These are phyloP conservation scores for Dothistroma septosporum DNA, from an alignment of 2,329 filamentous ascomycete species.

Conservation along the genomic window DNA sequence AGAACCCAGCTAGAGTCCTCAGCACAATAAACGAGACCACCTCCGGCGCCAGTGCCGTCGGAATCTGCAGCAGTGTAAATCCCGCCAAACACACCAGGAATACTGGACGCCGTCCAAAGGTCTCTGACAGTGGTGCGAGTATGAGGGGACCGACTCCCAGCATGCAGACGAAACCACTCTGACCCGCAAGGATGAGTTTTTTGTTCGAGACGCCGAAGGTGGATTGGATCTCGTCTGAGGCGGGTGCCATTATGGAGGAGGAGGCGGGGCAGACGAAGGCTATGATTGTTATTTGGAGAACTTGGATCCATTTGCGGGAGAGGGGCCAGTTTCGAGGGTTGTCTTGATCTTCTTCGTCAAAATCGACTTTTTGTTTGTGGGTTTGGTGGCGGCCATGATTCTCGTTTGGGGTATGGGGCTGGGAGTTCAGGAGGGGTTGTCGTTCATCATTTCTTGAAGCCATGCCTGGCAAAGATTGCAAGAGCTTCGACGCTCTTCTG, in stretches of 20 bases:
- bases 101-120: slow-evolving; percentile 43
- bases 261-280: slow-evolving; percentile 8
- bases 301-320: slow-evolving; percentile 3
- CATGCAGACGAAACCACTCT: slow-evolving; percentile 48
- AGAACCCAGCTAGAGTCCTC: slow-evolving; percentile 45
- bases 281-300: slow-evolving; percentile 6
- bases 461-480: not conserved
- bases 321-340: slow-evolving; percentile 7
- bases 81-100: slow-evolving; percentile 42
- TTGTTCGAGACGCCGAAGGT: slow-evolving; percentile 4
- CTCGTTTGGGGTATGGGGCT: not conserved
- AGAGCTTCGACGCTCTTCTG: not conserved
- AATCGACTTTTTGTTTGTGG: not conserved
- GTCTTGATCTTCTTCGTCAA: slow-evolving; percentile 2
- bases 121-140: slow-evolving; percentile 46
- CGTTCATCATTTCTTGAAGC: not conserved
- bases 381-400: not conserved
- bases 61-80: slow-evolving; percentile 46
- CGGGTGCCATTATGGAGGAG: slow-evolving; percentile 10
- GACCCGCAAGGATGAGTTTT: slow-evolving; percentile 43
- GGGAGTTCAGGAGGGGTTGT: slow-evolving; percentile 3
- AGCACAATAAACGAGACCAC: slow-evolving; percentile 41
- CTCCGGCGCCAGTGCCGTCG: slow-evolving; percentile 45
- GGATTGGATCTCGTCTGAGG: not conserved
- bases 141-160: slow-evolving; percentile 46